These are phyloP conservation scores for Penicillium janthinellum DNA, from an alignment of 2,329 filamentous ascomycete genomes.

Conservation along the genomic window DNA sequence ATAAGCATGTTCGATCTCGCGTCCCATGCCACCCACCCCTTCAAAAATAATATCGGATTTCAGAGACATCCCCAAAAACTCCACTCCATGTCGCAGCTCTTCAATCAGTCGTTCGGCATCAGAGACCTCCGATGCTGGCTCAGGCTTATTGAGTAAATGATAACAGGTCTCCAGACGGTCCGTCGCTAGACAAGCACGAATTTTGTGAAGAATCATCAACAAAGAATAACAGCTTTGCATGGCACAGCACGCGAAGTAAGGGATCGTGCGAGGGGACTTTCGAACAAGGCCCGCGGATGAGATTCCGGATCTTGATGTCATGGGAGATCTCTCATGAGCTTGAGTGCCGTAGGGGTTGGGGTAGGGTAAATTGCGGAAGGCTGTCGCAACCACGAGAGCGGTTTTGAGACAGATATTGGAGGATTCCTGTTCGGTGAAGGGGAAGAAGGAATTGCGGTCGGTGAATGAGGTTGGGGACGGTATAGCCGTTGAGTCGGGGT, in stretches of 20 bases:
- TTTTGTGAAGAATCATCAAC: constrained; percentile 25
- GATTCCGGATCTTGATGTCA: background rate
- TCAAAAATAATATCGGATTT: constrained; percentile 26
- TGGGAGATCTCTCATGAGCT: background rate
- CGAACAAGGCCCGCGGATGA: background rate
- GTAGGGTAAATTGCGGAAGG: constrained; percentile 20
- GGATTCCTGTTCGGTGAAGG: constrained; percentile 30
- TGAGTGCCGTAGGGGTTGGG: constrained; percentile 9
- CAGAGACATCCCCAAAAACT: constrained; percentile 19
- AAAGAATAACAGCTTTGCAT: constrained; percentile 31
- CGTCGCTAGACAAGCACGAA: constrained; percentile 21
- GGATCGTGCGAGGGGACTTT: constrained; percentile 20
- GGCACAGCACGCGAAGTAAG: constrained; percentile 25
- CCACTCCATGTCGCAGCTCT: constrained; percentile 26
- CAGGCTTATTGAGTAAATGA: constrained; percentile 23
- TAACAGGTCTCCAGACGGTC: constrained; percentile 23
- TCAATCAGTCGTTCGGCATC: constrained; percentile 28
- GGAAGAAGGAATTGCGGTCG: constrained; percentile 21
- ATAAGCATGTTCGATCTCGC: constrained; percentile 28
- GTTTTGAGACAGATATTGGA: constrained; percentile 29
- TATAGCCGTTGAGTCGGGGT: constrained; percentile 5
- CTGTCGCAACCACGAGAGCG: constrained; percentile 21
- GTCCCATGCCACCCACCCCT: constrained; percentile 25
- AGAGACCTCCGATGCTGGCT: constrained; percentile 23
- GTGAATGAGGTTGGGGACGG: constrained; percentile 7